These are phyloP conservation scores for Azolla pinnata DNA, from an alignment of 75 land plant species.

Conservation along the genomic window DNA sequence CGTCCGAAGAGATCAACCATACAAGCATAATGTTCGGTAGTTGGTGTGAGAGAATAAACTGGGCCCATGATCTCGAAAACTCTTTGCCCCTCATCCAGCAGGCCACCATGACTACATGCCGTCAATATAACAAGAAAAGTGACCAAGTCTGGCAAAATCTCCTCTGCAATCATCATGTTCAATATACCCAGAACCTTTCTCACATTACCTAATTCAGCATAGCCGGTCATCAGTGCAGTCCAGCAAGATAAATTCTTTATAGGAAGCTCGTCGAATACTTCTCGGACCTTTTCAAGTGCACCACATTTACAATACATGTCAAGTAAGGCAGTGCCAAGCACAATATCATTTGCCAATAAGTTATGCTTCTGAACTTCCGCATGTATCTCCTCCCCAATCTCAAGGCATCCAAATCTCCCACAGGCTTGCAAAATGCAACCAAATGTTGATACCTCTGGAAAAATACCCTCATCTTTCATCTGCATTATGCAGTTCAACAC, in stretches of 20 bases:
- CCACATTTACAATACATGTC: conserved; percentile 12
- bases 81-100: not conserved
- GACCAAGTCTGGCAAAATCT: not conserved
- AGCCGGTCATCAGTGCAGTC: conserved; percentile 6
- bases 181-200: not conserved
- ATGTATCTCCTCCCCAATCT: conserved; percentile 15
- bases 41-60: not conserved
- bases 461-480: conserved; percentile 17
- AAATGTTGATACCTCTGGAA: conserved; percentile 29
- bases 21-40: conserved; percentile 2
- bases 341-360: not conserved
- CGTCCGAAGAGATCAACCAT: conserved; percentile 7
- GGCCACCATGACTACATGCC: conserved; percentile 3
- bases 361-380: not conserved
- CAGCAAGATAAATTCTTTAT: not conserved
- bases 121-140: not conserved
- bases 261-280: conserved; percentile 3
- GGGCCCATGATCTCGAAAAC: conserved; percentile 1
- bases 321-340: conserved; percentile 6
- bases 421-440: conserved; percentile 10
- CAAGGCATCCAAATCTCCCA: not conserved
- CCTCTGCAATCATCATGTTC: not conserved
- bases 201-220: not conserved
- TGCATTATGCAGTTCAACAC: conserved; percentile 8
- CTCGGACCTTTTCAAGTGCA: not conserved